phyloP scores from a whole-genome alignment of 495 filamentous ascomycete species.

The Lepidopterella palustris region DNA sequence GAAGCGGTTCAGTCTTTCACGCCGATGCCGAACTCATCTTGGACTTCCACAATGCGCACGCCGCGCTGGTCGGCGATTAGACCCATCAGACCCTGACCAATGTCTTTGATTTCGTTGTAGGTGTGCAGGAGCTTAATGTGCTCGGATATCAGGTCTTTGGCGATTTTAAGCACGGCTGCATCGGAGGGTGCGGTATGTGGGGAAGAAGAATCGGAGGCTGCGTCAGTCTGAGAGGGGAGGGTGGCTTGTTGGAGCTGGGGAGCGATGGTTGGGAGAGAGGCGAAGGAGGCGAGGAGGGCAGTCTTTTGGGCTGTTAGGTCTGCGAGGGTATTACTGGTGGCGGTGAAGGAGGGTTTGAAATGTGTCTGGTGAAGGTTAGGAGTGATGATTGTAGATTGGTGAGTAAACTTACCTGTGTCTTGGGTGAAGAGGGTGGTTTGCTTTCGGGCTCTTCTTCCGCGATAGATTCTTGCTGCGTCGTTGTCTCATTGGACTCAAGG shows the following conservation, averaged over 20 bases:
- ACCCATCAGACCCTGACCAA: conserved; percentile 65
- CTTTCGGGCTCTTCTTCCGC: not conserved
- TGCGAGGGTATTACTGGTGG: conserved; percentile 10
- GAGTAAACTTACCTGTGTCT: not conserved
- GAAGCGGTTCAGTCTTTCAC: conserved; percentile 30
- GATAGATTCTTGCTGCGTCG: not conserved
- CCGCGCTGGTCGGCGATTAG: conserved; percentile 66
- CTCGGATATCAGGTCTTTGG: conserved; percentile 47
- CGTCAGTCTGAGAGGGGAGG: not conserved
- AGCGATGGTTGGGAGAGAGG: conserved; percentile 12
- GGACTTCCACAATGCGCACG: conserved; percentile 54
- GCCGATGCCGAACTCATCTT: conserved; percentile 47
- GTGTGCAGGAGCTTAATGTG: conserved; percentile 65
- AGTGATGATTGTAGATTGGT: not conserved
- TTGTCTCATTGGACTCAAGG: not conserved
- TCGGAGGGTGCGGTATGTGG: conserved; percentile 18
- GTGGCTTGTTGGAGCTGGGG: not conserved
- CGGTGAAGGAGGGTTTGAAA: conserved; percentile 3
- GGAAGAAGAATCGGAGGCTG: conserved; percentile 9
- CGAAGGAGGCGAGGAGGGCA: conserved; percentile 17
- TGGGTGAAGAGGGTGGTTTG: not conserved
- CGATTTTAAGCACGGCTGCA: conserved; percentile 22
- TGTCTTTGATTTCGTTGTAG: conserved; percentile 75
- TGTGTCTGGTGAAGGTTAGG: not conserved
- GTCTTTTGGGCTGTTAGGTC: conserved; percentile 15